Base-by-base conservation (phyloP, 768 basidiomycete species). In the Chalciporus pseudorubinellus region DNA sequence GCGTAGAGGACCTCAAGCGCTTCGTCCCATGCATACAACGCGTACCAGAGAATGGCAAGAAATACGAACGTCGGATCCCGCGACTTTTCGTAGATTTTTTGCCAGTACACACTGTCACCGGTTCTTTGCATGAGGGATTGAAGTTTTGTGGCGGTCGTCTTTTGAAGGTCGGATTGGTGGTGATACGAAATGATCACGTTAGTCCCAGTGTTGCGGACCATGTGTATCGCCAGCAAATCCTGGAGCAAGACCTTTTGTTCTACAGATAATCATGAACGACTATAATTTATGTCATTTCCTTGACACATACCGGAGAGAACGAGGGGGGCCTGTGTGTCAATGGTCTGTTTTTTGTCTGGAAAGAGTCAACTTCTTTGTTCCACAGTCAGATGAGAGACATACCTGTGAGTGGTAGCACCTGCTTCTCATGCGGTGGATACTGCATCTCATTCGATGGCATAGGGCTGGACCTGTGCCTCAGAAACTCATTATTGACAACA, bases 1-100 rank as follows among this genome's bases (percentile, higher is more conserved):
- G 58, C 55, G 50, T 81, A 82, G 31, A 84, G 58, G 13, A 67
- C 64, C 56, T 82, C 81, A 21, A 83, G 69, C 0, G 79, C 67
- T 61, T 84, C 80, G 44, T 84, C 83, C 81, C 83, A 84, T 0
- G 81, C 75, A 58, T 84, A 84, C 22, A 83, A 57, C 1, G 80
- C 75, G 50, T 82, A 81, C 83, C 82, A 84, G 20, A 84, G 62
- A 7, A 77, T 64, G 41, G 76, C 70, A 20, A 72, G 62, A 18
- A 70, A 64, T 10, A 71, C 46, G 18, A 72, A 62, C 0, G 69
- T 71, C 1, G 70, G 67, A 43, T 73, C 71, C 40, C 44, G 59
- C 0, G 70, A 64, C 46, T 57, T 59, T 0, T 12, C 34, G 13
- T 71, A 71, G 36, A 72, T 57, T 31, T 72, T 68, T 4, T 52